Percentiles rank a stretch among this genome's conserved stretches.
These are phyloP conservation scores for Penicillium freii DNA, from an alignment of 2,329 filamentous ascomycete species.

Conservation along the genomic window DNA sequence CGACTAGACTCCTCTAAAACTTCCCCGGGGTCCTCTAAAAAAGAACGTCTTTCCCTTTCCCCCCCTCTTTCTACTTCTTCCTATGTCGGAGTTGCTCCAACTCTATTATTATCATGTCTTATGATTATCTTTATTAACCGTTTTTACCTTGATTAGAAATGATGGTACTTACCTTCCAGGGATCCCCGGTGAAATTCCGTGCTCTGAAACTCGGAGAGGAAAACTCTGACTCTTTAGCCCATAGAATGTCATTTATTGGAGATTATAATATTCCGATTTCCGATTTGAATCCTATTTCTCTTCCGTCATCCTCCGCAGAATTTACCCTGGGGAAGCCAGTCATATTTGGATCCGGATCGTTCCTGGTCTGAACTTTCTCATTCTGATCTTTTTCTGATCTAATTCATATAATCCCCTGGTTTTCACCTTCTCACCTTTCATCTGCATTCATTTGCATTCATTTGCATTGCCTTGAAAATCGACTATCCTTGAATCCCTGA, in stretches of 20 bases:
- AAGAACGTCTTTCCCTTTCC: neutral
- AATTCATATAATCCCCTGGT: too few relatives aligned
- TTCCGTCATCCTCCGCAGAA: neutral
- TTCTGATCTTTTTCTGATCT: neutral
- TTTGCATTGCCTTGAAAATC: too few relatives aligned
- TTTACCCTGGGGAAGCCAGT: neutral
- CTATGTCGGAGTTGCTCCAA: slow-evolving; percentile 4
- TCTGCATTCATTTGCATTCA: neutral
- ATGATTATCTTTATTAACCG: too few relatives aligned
- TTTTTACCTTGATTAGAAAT: slow-evolving; percentile 3
- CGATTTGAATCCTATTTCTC: neutral
- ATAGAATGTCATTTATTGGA: neutral
- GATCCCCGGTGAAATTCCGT: slow-evolving; percentile 9
- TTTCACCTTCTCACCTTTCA: too few relatives aligned
- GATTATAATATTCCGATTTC: too few relatives aligned
- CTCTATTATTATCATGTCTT: neutral
- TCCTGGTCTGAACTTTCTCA: neutral
- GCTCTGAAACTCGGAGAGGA: neutral
- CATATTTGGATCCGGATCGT: neutral
- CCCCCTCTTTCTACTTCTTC: neutral
- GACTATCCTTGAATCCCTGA: too few relatives aligned
- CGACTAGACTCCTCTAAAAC: slow-evolving; percentile 3
- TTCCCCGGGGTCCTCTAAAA: slow-evolving; percentile 10
- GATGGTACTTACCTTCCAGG: neutral
- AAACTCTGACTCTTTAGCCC: neutral